Evolutionary conservation across 2,329 filamentous ascomycete genomes (phyloP).

Genomic region (Incumbomyces delicatus): DNA sequence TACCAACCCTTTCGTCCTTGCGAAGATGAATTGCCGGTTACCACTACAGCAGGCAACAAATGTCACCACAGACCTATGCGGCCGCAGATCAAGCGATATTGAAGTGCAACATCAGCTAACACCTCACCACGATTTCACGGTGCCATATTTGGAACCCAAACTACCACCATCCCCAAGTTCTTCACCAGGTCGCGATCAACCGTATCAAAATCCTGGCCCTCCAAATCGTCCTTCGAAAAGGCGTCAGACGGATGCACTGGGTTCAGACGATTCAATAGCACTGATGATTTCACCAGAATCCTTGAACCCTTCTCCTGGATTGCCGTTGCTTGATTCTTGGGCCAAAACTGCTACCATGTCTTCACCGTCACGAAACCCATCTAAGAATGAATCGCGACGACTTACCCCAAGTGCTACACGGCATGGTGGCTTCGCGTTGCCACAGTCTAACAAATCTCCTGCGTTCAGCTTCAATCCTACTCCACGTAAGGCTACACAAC

Average conservation of each 20-base stretch:
- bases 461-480: not conserved
- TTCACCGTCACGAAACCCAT: not conserved
- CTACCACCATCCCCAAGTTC: slow-evolving; percentile 8
- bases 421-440: too few species aligned
- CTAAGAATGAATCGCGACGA: not conserved
- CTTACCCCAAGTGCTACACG: not conserved
- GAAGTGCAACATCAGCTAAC: too few species aligned
- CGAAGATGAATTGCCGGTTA: slow-evolving; percentile 23
- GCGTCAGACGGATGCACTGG: not conserved
- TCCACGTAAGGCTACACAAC: not conserved
- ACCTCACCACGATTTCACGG: too few species aligned
- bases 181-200: not conserved
- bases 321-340: slow-evolving; percentile 2
- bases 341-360: not conserved
- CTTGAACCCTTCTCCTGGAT: not conserved
- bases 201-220: slow-evolving; percentile 15
- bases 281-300: not conserved
- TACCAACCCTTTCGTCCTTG: slow-evolving; percentile 29
- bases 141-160: not conserved
- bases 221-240: slow-evolving; percentile 7
- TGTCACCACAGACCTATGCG: too few species aligned
- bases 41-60: not conserved
- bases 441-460: not conserved
- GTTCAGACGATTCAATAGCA: not conserved
- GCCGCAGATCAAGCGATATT: too few species aligned